Percentiles rank a stretch among this genome's conserved stretches.
phyloP scores from a whole-genome alignment of 2,329 filamentous ascomycete species.

The Helotiales sp. region DNA sequence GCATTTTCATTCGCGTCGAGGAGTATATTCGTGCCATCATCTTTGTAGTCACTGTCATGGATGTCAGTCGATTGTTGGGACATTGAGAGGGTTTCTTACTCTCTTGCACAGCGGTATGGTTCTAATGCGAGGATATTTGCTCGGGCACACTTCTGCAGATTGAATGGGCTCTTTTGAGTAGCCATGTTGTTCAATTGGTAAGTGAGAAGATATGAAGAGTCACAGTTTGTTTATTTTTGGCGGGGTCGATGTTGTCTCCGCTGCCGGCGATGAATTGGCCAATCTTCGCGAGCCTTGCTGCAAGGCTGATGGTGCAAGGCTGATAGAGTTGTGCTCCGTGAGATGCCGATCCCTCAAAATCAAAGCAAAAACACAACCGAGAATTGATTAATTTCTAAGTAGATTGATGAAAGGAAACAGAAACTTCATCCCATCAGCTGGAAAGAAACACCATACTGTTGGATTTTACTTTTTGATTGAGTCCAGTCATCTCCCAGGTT shows the following conservation, averaged over 20 bases:
- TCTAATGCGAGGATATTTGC: slow-evolving; percentile 75
- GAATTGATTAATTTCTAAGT: too few species aligned
- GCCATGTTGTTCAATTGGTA: slow-evolving; percentile 24
- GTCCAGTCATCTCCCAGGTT: too few species aligned
- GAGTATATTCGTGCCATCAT: slow-evolving; percentile 92
- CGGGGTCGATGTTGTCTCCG: slow-evolving; percentile 7
- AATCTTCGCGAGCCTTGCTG: background rate
- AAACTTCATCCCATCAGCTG: too few species aligned
- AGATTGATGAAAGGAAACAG: too few species aligned
- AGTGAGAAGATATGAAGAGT: slow-evolving; percentile 6
- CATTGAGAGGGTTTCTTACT: slow-evolving; percentile 55
- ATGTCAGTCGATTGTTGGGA: slow-evolving; percentile 33
- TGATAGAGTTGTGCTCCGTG: background rate
- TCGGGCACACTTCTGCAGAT: slow-evolving; percentile 72
- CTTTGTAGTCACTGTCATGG: slow-evolving; percentile 85
- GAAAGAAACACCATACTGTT: too few species aligned
- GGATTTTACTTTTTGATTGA: too few species aligned
- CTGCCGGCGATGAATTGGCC: background rate
- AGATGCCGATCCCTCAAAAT: too few species aligned
- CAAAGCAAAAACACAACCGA: too few species aligned
- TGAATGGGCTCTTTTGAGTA: slow-evolving; percentile 57
- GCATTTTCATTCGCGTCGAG: slow-evolving; percentile 99
- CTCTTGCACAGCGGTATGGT: slow-evolving; percentile 79
- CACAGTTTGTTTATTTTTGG: background rate
- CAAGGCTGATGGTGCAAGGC: background rate